Percentiles rank a stretch among this genome's conserved stretches.
Evolutionary conservation across 306 rosid species (phyloP).

Genomic region (Sindora glabra): DNA sequence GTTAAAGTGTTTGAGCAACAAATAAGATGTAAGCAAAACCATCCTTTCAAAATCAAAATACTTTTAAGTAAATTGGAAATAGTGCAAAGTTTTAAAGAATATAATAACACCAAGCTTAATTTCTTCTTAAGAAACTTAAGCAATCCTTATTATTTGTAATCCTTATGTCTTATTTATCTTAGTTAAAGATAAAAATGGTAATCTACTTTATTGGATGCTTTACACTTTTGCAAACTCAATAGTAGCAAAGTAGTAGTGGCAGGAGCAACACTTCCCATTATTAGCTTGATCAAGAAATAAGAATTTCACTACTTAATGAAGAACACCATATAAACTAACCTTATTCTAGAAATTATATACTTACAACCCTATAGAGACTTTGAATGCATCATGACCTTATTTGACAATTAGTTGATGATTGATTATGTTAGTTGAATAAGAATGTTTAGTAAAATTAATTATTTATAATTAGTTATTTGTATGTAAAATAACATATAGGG

Average conservation of each 20-base stretch:
- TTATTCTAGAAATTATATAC: slow-evolving; percentile 15
- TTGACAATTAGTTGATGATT: too few species aligned
- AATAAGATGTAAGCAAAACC: slow-evolving; percentile 74
- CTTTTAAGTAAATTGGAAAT: slow-evolving; percentile 30
- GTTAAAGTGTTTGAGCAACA: slow-evolving; percentile 19
- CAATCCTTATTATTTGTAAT: slow-evolving; percentile 46
- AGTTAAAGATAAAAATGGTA: slow-evolving; percentile 17
- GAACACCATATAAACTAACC: neutral
- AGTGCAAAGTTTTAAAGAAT: slow-evolving; percentile 33
- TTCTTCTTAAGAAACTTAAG: slow-evolving; percentile 35
- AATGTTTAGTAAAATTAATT: too few species aligned
- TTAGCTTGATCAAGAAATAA: slow-evolving; percentile 52
- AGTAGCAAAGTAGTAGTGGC: slow-evolving; percentile 24
- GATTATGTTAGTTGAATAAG: too few species aligned
- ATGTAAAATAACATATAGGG: too few species aligned
- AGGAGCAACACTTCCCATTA: slow-evolving; percentile 82
- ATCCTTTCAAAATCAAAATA: slow-evolving; percentile 38
- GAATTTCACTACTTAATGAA: neutral
- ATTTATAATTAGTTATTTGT: too few species aligned
- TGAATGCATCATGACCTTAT: slow-evolving; percentile 87
- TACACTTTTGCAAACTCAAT: slow-evolving; percentile 22
- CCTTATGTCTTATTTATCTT: slow-evolving; percentile 33
- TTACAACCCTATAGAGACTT: slow-evolving; percentile 91
- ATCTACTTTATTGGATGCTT: neutral
- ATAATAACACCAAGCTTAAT: slow-evolving; percentile 25